A percentile compares a stretch with the other conserved stretches of the same genome.
phyloP scores from a whole-genome alignment of 768 basidiomycete genomes.

The Russula lepida region DNA sequence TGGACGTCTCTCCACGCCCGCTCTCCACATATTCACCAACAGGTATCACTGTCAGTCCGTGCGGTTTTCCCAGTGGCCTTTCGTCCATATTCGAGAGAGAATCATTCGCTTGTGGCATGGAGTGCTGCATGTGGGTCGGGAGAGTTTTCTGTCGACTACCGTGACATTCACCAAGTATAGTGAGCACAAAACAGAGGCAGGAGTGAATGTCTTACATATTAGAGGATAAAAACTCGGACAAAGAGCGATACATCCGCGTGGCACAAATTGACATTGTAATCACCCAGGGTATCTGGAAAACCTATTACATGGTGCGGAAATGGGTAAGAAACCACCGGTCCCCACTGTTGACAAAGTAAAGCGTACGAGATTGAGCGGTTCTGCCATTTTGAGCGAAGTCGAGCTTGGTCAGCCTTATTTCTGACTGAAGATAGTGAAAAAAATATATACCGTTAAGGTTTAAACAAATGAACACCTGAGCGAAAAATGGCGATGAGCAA shows the following conservation, averaged over 20 bases:
- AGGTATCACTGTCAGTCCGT: not conserved
- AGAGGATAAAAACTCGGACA: not conserved
- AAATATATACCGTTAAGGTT: not conserved
- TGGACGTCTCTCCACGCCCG: not conserved
- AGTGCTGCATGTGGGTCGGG: not conserved
- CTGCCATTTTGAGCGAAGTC: not conserved
- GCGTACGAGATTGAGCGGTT: not conserved
- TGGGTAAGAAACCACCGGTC: not conserved
- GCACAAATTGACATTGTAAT: not conserved
- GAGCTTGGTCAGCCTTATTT: not conserved
- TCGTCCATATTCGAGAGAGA: not conserved
- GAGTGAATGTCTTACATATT: not conserved
- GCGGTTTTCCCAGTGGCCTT: too few relatives aligned
- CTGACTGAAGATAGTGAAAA: not conserved
- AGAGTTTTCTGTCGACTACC: not conserved
- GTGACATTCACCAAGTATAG: too few relatives aligned
- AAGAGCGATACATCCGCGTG: not conserved
- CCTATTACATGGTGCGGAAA: not conserved
- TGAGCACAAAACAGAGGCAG: not conserved
- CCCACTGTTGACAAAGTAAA: not conserved
- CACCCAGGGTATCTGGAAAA: not conserved
- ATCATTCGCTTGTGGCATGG: too few relatives aligned
- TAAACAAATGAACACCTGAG: not conserved
- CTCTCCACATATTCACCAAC: not conserved
- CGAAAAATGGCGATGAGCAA: not conserved